Conservation (phyloP, 2,329 filamentous ascomycete species). For the Cryphonectria naterciae region DNA sequence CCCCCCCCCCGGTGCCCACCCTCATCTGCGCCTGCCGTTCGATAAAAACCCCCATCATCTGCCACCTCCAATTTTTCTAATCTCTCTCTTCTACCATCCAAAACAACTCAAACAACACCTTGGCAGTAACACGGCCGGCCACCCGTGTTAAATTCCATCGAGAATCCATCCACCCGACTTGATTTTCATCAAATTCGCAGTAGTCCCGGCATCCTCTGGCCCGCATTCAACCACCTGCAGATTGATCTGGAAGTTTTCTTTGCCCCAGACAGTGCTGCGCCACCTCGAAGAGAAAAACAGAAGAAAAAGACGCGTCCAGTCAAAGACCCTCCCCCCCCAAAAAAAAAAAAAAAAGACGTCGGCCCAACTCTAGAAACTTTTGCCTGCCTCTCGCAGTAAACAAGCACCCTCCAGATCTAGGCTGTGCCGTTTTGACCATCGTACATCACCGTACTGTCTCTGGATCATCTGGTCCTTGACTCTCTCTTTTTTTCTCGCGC, state of each 20-base stretch:
- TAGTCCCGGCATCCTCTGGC: constrained; percentile 24
- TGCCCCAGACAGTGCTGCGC: not conserved
- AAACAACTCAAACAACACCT: constrained; percentile 17
- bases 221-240: not conserved
- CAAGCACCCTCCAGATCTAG: constrained; percentile 14
- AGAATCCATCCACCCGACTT: constrained; percentile 11
- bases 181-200: constrained; percentile 18
- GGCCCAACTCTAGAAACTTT: constrained; percentile 15
- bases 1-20: not conserved
- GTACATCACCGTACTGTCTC: constrained; percentile 20
- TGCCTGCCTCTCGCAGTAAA: constrained; percentile 19
- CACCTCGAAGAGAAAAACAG: not conserved
- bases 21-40: constrained; percentile 1
- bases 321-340: no score
- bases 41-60: constrained; percentile 8
- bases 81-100: constrained; percentile 7
- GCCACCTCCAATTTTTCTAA: constrained; percentile 17
- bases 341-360: not conserved
- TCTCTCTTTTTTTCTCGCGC: not conserved
- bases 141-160: constrained; percentile 17
- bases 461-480: constrained; percentile 22
- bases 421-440: constrained; percentile 16
- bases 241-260: not conserved
- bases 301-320: not conserved
- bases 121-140: constrained; percentile 7